These are phyloP conservation scores for Ambrosia hybrid DNA, from an alignment of 140 eudicot genomes.

Conservation along the genomic window DNA sequence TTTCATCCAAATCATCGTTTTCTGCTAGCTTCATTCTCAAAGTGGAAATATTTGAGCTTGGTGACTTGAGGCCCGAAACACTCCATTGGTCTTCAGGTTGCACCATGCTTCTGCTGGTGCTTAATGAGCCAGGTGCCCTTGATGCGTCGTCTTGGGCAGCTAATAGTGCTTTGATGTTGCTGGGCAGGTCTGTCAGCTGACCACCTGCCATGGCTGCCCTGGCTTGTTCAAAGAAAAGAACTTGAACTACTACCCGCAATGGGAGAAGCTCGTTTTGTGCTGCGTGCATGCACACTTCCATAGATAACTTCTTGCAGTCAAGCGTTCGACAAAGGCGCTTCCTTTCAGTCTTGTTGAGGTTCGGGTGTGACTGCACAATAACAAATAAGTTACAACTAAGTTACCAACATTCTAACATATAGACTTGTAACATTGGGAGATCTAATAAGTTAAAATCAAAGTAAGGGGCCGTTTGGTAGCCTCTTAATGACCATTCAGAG, in stretches of 20 bases:
- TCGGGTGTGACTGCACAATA: conserved; percentile 66
- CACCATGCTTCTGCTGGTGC: conserved; percentile 42
- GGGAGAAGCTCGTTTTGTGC: conserved; percentile 96
- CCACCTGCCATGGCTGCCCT: conserved; percentile 68
- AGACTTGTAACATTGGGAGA: no score
- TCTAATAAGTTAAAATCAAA: neutral
- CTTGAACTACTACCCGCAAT: conserved; percentile 85
- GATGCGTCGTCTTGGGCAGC: conserved; percentile 50
- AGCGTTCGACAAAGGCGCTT: conserved; percentile 75
- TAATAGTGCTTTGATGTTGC: conserved; percentile 74
- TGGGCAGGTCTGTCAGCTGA: conserved; percentile 62
- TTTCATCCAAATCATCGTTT: conserved; percentile 48
- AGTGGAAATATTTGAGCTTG: conserved; percentile 51
- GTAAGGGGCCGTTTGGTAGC: no score
- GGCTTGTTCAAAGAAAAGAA: conserved; percentile 91
- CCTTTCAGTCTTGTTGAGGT: conserved; percentile 79
- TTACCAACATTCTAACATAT: no score
- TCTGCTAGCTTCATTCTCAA: conserved; percentile 66
- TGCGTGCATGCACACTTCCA: conserved; percentile 81
- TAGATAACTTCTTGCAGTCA: conserved; percentile 87
- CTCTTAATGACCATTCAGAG: no score
- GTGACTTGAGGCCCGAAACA: conserved; percentile 54
- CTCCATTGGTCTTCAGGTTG: conserved; percentile 71
- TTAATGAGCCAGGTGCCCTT: conserved; percentile 43
- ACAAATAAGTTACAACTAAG: neutral